A percentile compares a stretch with the other conserved stretches of the same genome.
These are phyloP conservation scores for Graphium sp. DNA, from an alignment of 2,329 filamentous ascomycete species.

Conservation along the genomic window DNA sequence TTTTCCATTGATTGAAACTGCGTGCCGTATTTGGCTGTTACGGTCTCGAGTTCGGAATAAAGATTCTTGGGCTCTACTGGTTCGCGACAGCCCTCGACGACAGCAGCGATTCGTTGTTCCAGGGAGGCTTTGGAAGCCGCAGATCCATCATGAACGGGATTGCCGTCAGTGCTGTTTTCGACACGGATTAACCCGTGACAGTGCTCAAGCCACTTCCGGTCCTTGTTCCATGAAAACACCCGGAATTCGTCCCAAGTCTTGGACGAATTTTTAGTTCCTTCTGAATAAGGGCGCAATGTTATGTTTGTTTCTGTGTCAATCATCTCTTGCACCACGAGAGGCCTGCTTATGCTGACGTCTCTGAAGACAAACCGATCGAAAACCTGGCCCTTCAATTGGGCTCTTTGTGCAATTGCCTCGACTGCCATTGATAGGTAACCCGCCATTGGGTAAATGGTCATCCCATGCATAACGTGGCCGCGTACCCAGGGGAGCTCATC, in stretches of 20 bases:
- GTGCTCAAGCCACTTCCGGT: conserved; percentile 38
- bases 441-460: conserved; percentile 30
- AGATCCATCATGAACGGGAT: conserved; percentile 8
- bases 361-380: conserved; percentile 18
- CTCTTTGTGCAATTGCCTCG: conserved; percentile 25
- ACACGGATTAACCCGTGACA: conserved; percentile 34
- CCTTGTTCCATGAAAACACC: conserved; percentile 33
- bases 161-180: conserved; percentile 7
- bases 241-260: conserved; percentile 37
- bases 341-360: conserved; percentile 27
- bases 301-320: conserved; percentile 9
- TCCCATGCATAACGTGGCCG: conserved; percentile 32
- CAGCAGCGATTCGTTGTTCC: neutral
- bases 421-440: conserved; percentile 31
- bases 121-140: neutral
- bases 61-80: conserved; percentile 8
- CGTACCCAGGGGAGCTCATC: conserved; percentile 33
- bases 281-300: conserved; percentile 10
- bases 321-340: conserved; percentile 27
- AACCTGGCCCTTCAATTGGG: conserved; percentile 6
- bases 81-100: conserved; percentile 1
- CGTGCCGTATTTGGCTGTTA: conserved; percentile 2
- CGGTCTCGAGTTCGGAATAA: conserved; percentile 10
- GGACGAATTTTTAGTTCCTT: conserved; percentile 14
- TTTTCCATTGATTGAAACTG: conserved; percentile 26